Evolutionary conservation across 805 yeast species (phyloP), one percentile per base, ranked within the genome.

Genomic region (Kregervanrija pseudodelftensis): DNA sequence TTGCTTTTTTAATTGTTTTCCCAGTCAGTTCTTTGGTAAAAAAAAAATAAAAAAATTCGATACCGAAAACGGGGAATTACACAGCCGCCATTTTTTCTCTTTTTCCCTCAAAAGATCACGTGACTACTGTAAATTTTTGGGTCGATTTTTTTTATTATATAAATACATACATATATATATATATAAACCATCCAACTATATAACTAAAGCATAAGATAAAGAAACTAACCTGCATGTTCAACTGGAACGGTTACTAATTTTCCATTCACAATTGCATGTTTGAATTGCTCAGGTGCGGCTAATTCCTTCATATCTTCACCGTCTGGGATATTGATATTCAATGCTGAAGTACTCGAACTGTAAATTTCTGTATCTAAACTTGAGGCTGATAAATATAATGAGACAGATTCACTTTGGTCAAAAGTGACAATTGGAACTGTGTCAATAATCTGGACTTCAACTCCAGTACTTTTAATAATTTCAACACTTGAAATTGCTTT

Each of bases 281-380:
- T 77, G 65, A 93, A 75, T 69, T 93, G 99, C 66, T 93, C 99
- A 8, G 98, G 96, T 36, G 85, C 77, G 8, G 96, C 81, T 44
- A 79, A 68, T 65, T 93, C 99, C 43, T 72, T 76, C 65, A 76
- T 81, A 61, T 91, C 96, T 34, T 79, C 87, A 16, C 73, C 82
- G 39, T 74, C 75, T 28, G 96, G 96, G 38, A 87, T 73, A 58
- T 90, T 87, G 54, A 93, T 72, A 63, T 93, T 93, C 63, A 93
- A 69, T 3, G 95, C 76, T 0, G 97, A 85, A 12, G 95, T 77
- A 43, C 86, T 80, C 39, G 95, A 82, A 2, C 96, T 85, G 66
- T 80, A 87, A 39, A 93, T 70, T 58, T 88, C 95, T 8, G 85
- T 78, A 5, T 73, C 77, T 41, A 89, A 63, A n/a, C 90, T 78